Evolutionary conservation across 1,284 basidiomycete species (phyloP), one percentile per base, ranked within the genome.

Genomic region (Ganoderma meredithae): DNA sequence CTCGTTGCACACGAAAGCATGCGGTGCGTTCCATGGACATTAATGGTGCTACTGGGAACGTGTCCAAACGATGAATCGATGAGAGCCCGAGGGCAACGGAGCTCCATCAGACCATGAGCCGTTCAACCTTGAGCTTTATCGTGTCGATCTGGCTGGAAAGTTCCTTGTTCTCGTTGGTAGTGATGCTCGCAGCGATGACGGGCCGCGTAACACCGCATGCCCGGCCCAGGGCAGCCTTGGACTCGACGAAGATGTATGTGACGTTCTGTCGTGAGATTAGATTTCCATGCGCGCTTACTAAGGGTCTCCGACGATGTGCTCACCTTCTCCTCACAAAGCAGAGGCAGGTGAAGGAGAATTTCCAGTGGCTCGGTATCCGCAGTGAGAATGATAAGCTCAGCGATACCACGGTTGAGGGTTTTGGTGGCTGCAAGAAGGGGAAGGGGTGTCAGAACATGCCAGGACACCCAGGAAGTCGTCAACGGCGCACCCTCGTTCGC

Each of bases 241-340:
- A 95, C 49, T 95, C 95, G 56, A 99, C 87, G 82, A 98, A 99
- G 77, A 99, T 87, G 83, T 99, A 99, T 15, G 95, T 95, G 60
- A 98, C 96, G 84, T 98, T 98, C 95, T 94, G 74, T 60, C 59
- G 17, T 27, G 56, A 52, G 43, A 13, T 15, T 13, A 52, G 47
- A 52, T 52, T 25, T 64, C n/a, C 47, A 56, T 64, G 44, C 65
- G 68, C 55, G 68, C 66, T 67, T 69, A 67, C 1, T 27, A 43
- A 27, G 44, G 6, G 7, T 49, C 27, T 33, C 22, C 1, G 40
- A 60, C 12, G 15, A n/a, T 49, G 39, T 59, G 70, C 82, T 10
- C 64, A 91, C 94, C 88, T 99, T 99, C 86, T 99, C 98, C 83
- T 99, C 98, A 80, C 98, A 99, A 55, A 99, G 87, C 65, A 99